These are phyloP conservation scores for Magnolia kwangsiensis DNA, from an alignment of 164 flowering plant genomes.

Conservation along the genomic window DNA sequence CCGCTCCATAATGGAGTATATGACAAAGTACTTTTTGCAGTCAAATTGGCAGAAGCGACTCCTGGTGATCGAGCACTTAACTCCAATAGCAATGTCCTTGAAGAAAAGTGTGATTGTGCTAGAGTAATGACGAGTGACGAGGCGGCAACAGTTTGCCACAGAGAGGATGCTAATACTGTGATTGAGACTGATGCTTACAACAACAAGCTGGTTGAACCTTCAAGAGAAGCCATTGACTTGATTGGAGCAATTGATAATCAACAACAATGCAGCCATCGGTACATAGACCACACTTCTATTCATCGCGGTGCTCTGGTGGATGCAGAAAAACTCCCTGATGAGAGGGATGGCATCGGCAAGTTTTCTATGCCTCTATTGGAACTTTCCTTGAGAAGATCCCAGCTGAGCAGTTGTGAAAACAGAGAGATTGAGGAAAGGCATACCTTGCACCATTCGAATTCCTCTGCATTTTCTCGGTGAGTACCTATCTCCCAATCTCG, in stretches of 20 bases:
- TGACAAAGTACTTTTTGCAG: not conserved
- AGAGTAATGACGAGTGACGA: not conserved
- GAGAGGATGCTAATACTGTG: not conserved
- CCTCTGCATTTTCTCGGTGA: slow-evolving; percentile 72
- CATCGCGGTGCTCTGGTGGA: not conserved
- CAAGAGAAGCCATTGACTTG: slow-evolving; percentile 68
- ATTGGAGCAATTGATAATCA: slow-evolving; percentile 59
- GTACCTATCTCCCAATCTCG: not conserved
- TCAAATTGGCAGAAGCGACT: not conserved
- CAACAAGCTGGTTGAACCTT: slow-evolving; percentile 22
- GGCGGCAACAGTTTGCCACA: not conserved
- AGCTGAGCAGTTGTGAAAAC: slow-evolving; percentile 22
- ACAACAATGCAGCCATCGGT: slow-evolving; percentile 5
- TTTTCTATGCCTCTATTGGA: slow-evolving; percentile 43
- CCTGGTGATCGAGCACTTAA: slow-evolving; percentile 15
- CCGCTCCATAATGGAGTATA: not conserved
- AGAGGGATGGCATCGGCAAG: slow-evolving; percentile 24
- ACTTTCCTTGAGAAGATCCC: slow-evolving; percentile 66
- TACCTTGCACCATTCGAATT: slow-evolving; percentile 60
- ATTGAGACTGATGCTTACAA: slow-evolving; percentile 18
- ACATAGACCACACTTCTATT: not conserved
- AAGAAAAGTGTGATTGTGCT: slow-evolving; percentile 8
- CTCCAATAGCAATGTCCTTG: not conserved
- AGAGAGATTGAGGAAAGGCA: slow-evolving; percentile 36
- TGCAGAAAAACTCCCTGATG: slow-evolving; percentile 14